Evolutionary conservation across 1,284 basidiomycete species (phyloP), one percentile per base, ranked within the genome.

Genomic region (Rhodotorula sp.): DNA sequence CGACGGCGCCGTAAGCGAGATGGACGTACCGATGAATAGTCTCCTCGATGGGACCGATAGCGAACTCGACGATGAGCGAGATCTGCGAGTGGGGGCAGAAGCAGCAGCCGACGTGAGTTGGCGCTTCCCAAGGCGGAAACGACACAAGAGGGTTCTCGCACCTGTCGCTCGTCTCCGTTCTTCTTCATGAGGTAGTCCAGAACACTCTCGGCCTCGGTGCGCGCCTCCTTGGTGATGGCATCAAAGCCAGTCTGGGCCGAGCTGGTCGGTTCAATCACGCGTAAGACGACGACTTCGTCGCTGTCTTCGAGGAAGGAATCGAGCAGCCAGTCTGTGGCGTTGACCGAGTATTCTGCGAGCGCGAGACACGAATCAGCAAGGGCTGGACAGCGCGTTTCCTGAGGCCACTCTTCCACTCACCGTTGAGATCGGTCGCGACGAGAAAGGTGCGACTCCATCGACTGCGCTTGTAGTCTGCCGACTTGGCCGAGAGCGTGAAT

Each of bases 41-140:
- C 68, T 90, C 87, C 0, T 92, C 91, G 10, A 97, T 88, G 73
- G 89, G 90, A 48, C 96, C 96, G 1, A 93, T 91, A 56, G 97
- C 91, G 79, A 92, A 95, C 83, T 98, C 96, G 68, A 98, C 88
- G 62, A 97, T 90, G 72, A 98, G 87, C 0, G 91, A 95, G 49
- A 98, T 87, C 89, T 92, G 76, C 54, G 34, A 49, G 29, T 16
- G 39, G 29, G n/a, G 29, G 29, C 2, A 29, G 29, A 29, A 52
- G 39, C 15, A 2, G 8, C 39, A 14, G 63, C 49, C 46, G 62
- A 12, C 39, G 43, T 43, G 5, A 20, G 12, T 5, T 14, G 21
- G 12, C n/a, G 31, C 12, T 1, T 16, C 8, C 3, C 16, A 5
- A 20, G 26, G 5, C 52, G 34, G 56, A 43, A 7, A 52, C 52